Evolutionary conservation across 2,329 filamentous ascomycete genomes (phyloP).

Genomic region (Aureobasidium lini): DNA sequence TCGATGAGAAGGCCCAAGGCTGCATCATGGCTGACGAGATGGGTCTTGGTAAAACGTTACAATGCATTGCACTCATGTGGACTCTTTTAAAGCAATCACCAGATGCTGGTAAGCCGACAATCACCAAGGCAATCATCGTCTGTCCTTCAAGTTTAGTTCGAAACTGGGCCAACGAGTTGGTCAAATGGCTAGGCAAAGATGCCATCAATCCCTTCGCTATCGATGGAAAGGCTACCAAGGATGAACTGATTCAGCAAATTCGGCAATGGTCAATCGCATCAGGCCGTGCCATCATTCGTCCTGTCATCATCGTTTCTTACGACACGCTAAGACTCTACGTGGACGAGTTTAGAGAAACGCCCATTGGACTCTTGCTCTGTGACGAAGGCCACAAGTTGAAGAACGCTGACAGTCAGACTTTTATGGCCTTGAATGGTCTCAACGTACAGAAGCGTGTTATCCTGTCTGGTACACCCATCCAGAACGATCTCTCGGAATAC

Average conservation of each 20-base stretch:
- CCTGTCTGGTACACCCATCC: slow-evolving; percentile 91
- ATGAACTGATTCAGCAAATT: slow-evolving; percentile 82
- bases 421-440: slow-evolving; percentile 79
- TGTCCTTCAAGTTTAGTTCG: slow-evolving; percentile 93
- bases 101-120: slow-evolving; percentile 85
- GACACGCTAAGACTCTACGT: slow-evolving; percentile 89
- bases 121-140: slow-evolving; percentile 94
- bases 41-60: slow-evolving; percentile 93
- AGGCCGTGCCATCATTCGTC: slow-evolving; percentile 81
- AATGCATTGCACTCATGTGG: slow-evolving; percentile 96
- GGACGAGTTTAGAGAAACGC: slow-evolving; percentile 79
- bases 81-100: slow-evolving; percentile 92
- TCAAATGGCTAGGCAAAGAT: slow-evolving; percentile 92
- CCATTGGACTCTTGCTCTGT: slow-evolving; percentile 87
- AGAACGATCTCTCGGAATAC: slow-evolving; percentile 97
- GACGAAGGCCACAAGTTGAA: slow-evolving; percentile 96
- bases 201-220: slow-evolving; percentile 91
- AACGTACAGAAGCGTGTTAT: slow-evolving; percentile 91
- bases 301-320: slow-evolving; percentile 95
- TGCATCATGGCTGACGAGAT: slow-evolving; percentile 99
- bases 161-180: slow-evolving; percentile 96
- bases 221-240: slow-evolving; percentile 91
- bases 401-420: slow-evolving; percentile 93
- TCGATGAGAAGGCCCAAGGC: slow-evolving; percentile 86
- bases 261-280: slow-evolving; percentile 91